A percentile compares a stretch with the other conserved stretches of the same genome.
These are phyloP conservation scores for Malus hybrid DNA, from an alignment of 331 rosid genomes.

Conservation along the genomic window DNA sequence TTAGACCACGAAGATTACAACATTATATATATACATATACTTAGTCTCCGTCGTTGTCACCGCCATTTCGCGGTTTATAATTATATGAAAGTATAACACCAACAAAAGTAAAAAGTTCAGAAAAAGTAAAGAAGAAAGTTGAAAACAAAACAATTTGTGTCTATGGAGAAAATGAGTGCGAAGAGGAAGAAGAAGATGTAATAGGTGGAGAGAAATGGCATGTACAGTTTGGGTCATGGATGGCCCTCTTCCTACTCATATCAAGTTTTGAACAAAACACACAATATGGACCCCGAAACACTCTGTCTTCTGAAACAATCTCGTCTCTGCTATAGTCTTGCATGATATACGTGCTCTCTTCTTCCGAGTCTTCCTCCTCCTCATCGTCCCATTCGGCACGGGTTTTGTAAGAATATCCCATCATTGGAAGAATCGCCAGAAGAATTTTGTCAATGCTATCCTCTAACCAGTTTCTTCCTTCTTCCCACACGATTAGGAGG, in stretches of 20 bases:
- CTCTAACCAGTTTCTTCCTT: conserved; percentile 56
- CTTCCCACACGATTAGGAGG: conserved; percentile 47
- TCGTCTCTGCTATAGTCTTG: conserved; percentile 24
- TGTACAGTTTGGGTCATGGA: conserved; percentile 65
- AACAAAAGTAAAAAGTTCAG: too few species aligned
- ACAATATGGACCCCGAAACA: conserved; percentile 43
- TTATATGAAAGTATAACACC: neutral
- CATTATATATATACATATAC: neutral
- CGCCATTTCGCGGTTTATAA: conserved; percentile 7
- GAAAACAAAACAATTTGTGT: neutral
- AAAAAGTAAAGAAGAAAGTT: neutral
- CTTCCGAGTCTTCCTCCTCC: conserved; percentile 27
- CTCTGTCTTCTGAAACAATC: conserved; percentile 19
- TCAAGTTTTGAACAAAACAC: conserved; percentile 77
- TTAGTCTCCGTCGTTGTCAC: neutral
- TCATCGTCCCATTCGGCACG: conserved; percentile 30
- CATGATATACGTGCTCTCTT: conserved; percentile 9
- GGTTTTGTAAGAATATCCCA: conserved; percentile 43
- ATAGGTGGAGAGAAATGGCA: conserved; percentile 43
- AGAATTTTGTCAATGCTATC: conserved; percentile 39
- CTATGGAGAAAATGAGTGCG: conserved; percentile 25
- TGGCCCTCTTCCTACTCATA: conserved; percentile 33
- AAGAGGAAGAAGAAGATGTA: conserved; percentile 45
- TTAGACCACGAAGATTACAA: neutral
- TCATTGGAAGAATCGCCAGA: conserved; percentile 43